These are phyloP conservation scores for Pseudogymnoascus sp. DNA, from an alignment of 2,329 filamentous ascomycete species.

Conservation along the genomic window DNA sequence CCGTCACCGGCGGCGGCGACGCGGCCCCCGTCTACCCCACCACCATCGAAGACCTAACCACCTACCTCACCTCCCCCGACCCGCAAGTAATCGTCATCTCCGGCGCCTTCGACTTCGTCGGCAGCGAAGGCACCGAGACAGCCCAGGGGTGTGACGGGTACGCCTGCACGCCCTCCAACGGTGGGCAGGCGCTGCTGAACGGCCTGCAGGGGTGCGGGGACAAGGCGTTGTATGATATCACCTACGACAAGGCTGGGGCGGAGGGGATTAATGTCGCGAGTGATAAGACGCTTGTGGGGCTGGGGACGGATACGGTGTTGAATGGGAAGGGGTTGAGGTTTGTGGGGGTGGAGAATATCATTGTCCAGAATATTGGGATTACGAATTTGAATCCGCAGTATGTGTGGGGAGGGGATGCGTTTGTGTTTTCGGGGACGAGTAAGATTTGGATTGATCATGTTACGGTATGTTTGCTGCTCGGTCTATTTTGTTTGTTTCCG, in stretches of 20 bases:
- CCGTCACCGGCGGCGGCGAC: constrained; percentile 46
- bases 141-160: neutral
- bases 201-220: constrained; percentile 14
- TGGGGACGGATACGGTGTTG: constrained; percentile 17
- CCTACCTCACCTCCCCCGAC: constrained; percentile 28
- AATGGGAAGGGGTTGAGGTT: constrained; percentile 22
- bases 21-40: constrained; percentile 45
- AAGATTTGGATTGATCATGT: constrained; percentile 31
- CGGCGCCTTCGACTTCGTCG: constrained; percentile 32
- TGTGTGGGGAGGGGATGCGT: constrained; percentile 32
- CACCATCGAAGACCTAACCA: constrained; percentile 46
- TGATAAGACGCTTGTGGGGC: constrained; percentile 24
- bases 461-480: constrained; percentile 25
- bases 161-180: constrained; percentile 12
- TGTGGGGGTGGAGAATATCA: constrained; percentile 20
- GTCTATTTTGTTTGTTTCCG: neutral
- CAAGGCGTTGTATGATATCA: constrained; percentile 5
- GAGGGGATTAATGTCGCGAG: constrained; percentile 20
- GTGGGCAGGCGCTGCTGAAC: constrained; percentile 15
- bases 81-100: constrained; percentile 50
- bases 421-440: constrained; percentile 25
- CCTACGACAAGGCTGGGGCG: constrained; percentile 15
- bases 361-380: constrained; percentile 23
- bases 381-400: constrained; percentile 30
- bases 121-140: constrained; percentile 13